Evolutionary conservation across 371 early-diverging fungal genomes (phyloP), one percentile per base, ranked within the genome.

Genomic region (Nosema muscidifuracis): DNA sequence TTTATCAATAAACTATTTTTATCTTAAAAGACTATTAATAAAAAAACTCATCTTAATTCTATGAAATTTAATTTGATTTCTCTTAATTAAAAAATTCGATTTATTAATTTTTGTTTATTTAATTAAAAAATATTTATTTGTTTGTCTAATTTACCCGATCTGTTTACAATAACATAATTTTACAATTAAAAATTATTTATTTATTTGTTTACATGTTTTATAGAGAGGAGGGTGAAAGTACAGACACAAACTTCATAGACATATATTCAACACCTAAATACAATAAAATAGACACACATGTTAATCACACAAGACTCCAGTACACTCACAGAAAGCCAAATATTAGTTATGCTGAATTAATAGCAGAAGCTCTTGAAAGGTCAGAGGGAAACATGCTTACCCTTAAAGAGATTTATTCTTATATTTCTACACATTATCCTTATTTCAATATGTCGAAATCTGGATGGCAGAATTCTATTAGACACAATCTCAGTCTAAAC

Each of bases 401-500:
- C 7, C 81, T 83, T n/a, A 80, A 80, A 38, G 80, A 79, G 15
- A 83, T 83, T 67, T 83, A 83, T 51, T 31, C 65, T 28, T 79
- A 68, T 57, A 83, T 83, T 15, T 64, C 65, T 34, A 64, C 34
- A 28, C 77, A 76, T 57, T 81, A 81, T 65, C 83, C 83, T 1
- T 81, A 80, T 61, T 83, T 72, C 58, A 30, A 67, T 18, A 65
- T 65, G 24, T 72, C 74, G 36, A 72, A 79, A 47, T 67, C 61
- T 0, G 80, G 78, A 0, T 83, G 83, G 83, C 72, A 92, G 87
- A 95, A 94, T 81, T 92, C 92, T 2, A 92, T 95, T 67, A 86
- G 95, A 34, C 95, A 95, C 82, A 94, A 94, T 74, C 82, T 95
- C 12, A 91, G 92, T 2, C 84, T 94, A 50, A 94, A 95, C 84